A percentile compares a stretch with the other conserved stretches of the same genome.
phyloP scores from a whole-genome alignment of 768 basidiomycete species.

The Inosperma sp. region DNA sequence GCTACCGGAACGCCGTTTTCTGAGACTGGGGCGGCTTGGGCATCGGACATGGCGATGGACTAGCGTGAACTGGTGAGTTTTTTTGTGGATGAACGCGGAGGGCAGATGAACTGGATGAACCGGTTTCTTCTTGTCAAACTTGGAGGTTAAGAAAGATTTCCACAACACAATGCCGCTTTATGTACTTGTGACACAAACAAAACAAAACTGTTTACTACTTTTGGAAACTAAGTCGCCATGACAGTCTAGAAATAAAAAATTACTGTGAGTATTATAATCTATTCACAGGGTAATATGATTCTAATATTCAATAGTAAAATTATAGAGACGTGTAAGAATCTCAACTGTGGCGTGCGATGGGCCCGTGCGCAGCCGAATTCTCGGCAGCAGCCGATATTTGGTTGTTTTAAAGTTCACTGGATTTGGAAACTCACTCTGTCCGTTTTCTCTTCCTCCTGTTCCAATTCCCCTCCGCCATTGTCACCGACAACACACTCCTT shows the following conservation, averaged over 20 bases:
- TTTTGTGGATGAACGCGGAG: constrained; percentile 42
- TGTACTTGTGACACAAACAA: constrained; percentile 38
- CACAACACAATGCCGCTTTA: constrained; percentile 25
- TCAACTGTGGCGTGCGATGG: neutral
- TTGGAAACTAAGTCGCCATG: constrained; percentile 45
- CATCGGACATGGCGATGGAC: constrained; percentile 76
- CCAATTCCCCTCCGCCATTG: constrained; percentile 25
- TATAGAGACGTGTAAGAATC: no score
- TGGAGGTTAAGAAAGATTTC: constrained; percentile 61
- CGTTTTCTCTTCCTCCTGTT: constrained; percentile 19
- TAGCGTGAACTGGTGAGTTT: constrained; percentile 52
- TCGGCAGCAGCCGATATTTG: constrained; percentile 10
- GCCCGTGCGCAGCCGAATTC: constrained; percentile 15
- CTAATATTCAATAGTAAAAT: no score
- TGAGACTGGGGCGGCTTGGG: constrained; percentile 69
- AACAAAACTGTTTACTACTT: constrained; percentile 30
- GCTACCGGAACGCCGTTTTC: constrained; percentile 80
- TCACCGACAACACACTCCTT: constrained; percentile 21
- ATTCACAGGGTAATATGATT: no score
- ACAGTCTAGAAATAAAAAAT: constrained; percentile 21
- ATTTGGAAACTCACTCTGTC: constrained; percentile 7
- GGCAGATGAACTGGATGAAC: constrained; percentile 71
- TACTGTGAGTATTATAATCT: no score
- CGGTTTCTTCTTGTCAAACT: constrained; percentile 82
- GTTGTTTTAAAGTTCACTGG: constrained; percentile 11